These are phyloP conservation scores for Roridomyces roridus DNA, from an alignment of 768 basidiomycete genomes.

Conservation along the genomic window DNA sequence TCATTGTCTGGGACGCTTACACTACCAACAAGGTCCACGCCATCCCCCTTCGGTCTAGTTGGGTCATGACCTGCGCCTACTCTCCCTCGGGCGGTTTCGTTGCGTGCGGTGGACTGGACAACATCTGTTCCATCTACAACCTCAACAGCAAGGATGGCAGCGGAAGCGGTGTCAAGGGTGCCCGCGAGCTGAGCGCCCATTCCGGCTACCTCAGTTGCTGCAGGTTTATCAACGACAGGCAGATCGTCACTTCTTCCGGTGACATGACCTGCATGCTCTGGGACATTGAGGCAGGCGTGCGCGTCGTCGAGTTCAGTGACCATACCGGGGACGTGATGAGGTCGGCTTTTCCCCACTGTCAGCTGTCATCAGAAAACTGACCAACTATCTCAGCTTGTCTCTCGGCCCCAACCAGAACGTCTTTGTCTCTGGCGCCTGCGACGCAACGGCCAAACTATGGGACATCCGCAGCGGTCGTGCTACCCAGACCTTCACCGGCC, in stretches of 20 bases:
- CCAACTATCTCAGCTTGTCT: constrained; percentile 68
- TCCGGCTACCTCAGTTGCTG: constrained; percentile 98
- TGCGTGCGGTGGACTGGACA: constrained; percentile 98
- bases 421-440: constrained; percentile 99
- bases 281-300: constrained; percentile 98
- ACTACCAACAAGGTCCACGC: constrained; percentile 99
- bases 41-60: constrained; percentile 95
- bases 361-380: constrained; percentile 21
- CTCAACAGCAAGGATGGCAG: constrained; percentile 82
- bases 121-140: constrained; percentile 99
- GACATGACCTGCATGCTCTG: constrained; percentile 99
- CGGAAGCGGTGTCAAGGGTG: constrained; percentile 79
- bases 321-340: constrained; percentile 99
- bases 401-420: constrained; percentile 92
- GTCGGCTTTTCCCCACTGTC: constrained; percentile 48
- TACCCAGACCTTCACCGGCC: constrained; percentile 97
- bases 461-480: constrained; percentile 98
- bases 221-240: constrained; percentile 97
- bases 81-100: constrained; percentile 97
- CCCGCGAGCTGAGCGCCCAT: constrained; percentile 95
- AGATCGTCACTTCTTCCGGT: constrained; percentile 97
- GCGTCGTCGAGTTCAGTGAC: constrained; percentile 98
- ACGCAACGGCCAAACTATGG: constrained; percentile 98
- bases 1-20: constrained; percentile 99
- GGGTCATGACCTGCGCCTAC: constrained; percentile 99